Evolutionary conservation across 2,329 filamentous ascomycete genomes (phyloP).

Genomic region (Drechslera avenae): DNA sequence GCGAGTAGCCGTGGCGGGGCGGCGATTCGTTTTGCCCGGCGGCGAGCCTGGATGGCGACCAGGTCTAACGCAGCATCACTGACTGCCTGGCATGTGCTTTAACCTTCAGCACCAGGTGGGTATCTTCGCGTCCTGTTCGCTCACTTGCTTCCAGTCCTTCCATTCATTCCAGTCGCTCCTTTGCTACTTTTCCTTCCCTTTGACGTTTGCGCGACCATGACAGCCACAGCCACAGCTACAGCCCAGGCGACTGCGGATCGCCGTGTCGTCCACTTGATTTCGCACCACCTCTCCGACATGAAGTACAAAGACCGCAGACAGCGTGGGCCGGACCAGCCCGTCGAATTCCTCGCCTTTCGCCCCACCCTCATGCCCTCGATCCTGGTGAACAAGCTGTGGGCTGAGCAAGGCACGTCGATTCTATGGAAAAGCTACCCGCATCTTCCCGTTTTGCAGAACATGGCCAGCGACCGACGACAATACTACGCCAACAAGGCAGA

Average conservation of each 20-base stretch:
- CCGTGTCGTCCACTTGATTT: constrained; percentile 33
- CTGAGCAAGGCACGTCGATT: constrained; percentile 39
- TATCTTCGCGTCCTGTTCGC: not conserved
- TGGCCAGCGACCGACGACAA: constrained; percentile 31
- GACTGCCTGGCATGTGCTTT: constrained; percentile 7
- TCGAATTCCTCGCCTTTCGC: constrained; percentile 43
- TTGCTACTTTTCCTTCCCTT: constrained; percentile 12
- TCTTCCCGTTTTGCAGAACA: constrained; percentile 30
- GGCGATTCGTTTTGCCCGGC: constrained; percentile 16
- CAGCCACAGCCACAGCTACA: constrained; percentile 13
- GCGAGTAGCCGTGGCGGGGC: constrained; percentile 18
- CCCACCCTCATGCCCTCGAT: constrained; percentile 41
- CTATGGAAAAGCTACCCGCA: constrained; percentile 42
- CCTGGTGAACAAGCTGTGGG: constrained; percentile 42
- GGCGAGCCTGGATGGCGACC: constrained; percentile 12
- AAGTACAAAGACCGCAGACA: constrained; percentile 40
- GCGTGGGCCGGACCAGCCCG: constrained; percentile 37
- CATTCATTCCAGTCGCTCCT: constrained; percentile 1
- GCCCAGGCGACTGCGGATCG: constrained; percentile 26
- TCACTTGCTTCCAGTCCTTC: constrained; percentile 5
- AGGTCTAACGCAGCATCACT: constrained; percentile 21
- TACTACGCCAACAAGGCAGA: constrained; percentile 43
- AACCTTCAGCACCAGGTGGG: constrained; percentile 3
- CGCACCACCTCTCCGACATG: constrained; percentile 39
- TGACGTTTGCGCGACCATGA: constrained; percentile 26